Evolutionary conservation across 2,329 filamentous ascomycete genomes (phyloP).

Genomic region (Aspergillus sp.): DNA sequence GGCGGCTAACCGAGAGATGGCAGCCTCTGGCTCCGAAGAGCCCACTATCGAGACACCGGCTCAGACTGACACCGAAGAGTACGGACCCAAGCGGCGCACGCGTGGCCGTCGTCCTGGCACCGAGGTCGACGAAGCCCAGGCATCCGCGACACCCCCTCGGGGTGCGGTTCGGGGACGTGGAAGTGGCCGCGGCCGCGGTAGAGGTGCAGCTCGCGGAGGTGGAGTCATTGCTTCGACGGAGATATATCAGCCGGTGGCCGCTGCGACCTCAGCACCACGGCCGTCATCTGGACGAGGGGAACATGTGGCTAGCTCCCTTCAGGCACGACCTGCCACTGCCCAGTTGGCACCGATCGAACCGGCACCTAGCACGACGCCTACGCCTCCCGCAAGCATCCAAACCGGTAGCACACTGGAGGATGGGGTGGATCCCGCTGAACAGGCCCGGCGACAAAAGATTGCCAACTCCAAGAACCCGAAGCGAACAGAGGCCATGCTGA

Average conservation of each 20-base stretch:
- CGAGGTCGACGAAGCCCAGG: constrained; percentile 23
- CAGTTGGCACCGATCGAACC: constrained; percentile 25
- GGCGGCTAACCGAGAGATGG: constrained; percentile 27
- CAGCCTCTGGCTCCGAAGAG: constrained; percentile 28
- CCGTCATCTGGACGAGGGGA: constrained; percentile 10
- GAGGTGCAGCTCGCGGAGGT: constrained; percentile 26
- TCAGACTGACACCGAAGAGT: constrained; percentile 32
- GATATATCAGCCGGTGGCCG: constrained; percentile 13
- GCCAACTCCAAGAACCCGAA: constrained; percentile 48
- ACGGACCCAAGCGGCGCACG: constrained; percentile 35
- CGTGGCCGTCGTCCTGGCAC: constrained; percentile 30
- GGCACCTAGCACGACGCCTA: constrained; percentile 16
- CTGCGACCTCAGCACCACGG: constrained; percentile 6
- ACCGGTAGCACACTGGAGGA: constrained; percentile 24
- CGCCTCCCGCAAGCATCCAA: constrained; percentile 13
- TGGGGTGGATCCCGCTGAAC: constrained; percentile 30
- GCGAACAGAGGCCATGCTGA: constrained; percentile 48
- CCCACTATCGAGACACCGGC: constrained; percentile 27
- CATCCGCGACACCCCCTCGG: constrained; percentile 16
- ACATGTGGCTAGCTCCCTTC: constrained; percentile 10
- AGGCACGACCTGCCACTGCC: constrained; percentile 19
- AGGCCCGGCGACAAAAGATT: constrained; percentile 42
- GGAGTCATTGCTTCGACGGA: constrained; percentile 27
- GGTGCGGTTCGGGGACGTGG: constrained; percentile 27
- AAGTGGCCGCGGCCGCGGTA: constrained; percentile 32